Base-by-base conservation (phyloP, 164 flowering plant species). In the Vitis riparia region DNA sequence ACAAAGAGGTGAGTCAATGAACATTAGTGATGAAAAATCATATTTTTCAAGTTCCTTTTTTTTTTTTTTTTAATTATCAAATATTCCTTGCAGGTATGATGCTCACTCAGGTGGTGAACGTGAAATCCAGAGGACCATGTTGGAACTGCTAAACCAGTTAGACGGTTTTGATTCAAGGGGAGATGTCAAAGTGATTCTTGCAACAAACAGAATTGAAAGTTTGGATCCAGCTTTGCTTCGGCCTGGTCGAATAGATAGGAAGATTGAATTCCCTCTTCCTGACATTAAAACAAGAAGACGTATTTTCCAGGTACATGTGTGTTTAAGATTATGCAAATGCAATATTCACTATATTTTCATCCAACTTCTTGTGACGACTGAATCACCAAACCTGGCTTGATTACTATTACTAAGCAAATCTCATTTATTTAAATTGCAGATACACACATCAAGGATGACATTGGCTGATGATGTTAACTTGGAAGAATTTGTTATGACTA, bases 41-140 rank as follows among this genome's bases (percentile, higher is more conserved):
- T 12, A 65, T 19, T 51, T 27, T 16, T 12, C 11, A 12, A 14
- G 14, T 4, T 44, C 14, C 29, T 49, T 9, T 12, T 15, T 48
- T 12, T 15, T 48, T 37, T 11, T 52, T 13, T 23, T 7, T 37
- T 11, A 19, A 30, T n/a, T 32, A 37, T 37, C 7, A 1, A 7
- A 7, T 17, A 2, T 62, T 51, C 47, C 55, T 11, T 55, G 1
- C 82, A 90, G 98, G 87, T 94, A 90, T 72, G 97, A 92, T 78
- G 96, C 97, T 52, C 91, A 90, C 75, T 89, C 97, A 30, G 97
- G 97, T 49, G 98, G 97, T 61, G 98, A 94, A 72, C 94, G 98
- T 78, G 98, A 94, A 68, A 90, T 94, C 65, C 98, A 94, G 77
- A 88, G 97, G 83, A 94, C 94, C 15, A 92, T 94, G 97, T 78